Conservation (phyloP, 2,329 filamentous ascomycete genomes). For the Metarhizium robertsii region DNA sequence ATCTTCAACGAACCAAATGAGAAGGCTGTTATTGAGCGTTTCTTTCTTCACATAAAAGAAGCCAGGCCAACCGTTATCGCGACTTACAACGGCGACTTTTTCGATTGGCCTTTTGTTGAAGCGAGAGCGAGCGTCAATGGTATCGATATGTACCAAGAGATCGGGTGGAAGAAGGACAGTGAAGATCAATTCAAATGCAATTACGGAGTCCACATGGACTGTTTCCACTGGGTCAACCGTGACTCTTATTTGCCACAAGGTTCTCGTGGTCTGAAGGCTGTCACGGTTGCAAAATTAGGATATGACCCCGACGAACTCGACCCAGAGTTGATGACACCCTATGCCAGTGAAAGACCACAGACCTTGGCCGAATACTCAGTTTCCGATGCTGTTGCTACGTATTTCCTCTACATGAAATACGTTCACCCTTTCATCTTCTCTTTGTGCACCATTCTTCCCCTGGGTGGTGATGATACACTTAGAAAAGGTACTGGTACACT, state of each 20-base stretch:
- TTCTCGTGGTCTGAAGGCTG: slow-evolving; percentile 92
- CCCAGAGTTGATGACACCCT: slow-evolving; percentile 92
- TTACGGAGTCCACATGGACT: slow-evolving; percentile 97
- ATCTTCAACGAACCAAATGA: slow-evolving; percentile 98
- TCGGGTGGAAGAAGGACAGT: slow-evolving; percentile 88
- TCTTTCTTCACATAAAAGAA: slow-evolving; percentile 93
- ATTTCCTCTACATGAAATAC: slow-evolving; percentile 99
- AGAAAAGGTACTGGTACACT: slow-evolving; percentile 95
- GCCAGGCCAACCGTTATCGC: slow-evolving; percentile 92
- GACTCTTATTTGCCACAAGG: slow-evolving; percentile 97
- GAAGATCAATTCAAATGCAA: slow-evolving; percentile 96
- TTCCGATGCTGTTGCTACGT: slow-evolving; percentile 96
- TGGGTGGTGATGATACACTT: slow-evolving; percentile 85
- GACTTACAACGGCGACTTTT: slow-evolving; percentile 99
- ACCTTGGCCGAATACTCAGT: slow-evolving; percentile 96
- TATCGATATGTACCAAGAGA: slow-evolving; percentile 99
- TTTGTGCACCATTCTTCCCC: slow-evolving; percentile 87
- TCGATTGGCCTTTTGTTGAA: slow-evolving; percentile 99
- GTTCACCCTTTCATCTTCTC: slow-evolving; percentile 99
- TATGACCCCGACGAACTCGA: slow-evolving; percentile 98
- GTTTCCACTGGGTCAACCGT: slow-evolving; percentile 97
- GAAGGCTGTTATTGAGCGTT: slow-evolving; percentile 76
- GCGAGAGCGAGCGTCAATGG: slow-evolving; percentile 85
- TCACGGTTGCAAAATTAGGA: slow-evolving; percentile 94
- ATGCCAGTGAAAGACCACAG: slow-evolving; percentile 83